phyloP scores from a whole-genome alignment of 2,329 filamentous ascomycete species.

The Xylaria polymorpha region DNA sequence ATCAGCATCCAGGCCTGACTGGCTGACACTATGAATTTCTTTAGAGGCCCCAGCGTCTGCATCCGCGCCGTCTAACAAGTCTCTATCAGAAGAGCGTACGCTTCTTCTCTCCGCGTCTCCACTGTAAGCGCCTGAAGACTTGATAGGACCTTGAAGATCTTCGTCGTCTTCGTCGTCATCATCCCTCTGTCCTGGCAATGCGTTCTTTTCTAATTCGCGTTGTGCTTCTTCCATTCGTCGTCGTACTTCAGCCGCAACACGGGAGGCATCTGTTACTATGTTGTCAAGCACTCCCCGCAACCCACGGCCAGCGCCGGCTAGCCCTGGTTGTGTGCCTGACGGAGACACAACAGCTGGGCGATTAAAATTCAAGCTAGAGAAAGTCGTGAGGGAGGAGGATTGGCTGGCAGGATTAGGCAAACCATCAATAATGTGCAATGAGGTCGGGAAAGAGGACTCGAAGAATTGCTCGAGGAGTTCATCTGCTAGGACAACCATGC shows the following conservation, averaged over 20 bases:
- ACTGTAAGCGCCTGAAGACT: constrained; percentile 56
- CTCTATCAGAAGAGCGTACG: constrained; percentile 74
- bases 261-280: constrained; percentile 97
- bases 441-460: constrained; percentile 92
- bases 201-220: constrained; percentile 87
- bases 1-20: constrained; percentile 47
- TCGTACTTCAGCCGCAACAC: constrained; percentile 91
- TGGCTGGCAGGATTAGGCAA: constrained; percentile 56
- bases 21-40: constrained; percentile 49
- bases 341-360: constrained; percentile 56
- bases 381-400: constrained; percentile 80
- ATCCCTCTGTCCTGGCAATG: constrained; percentile 69
- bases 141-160: constrained; percentile 55
- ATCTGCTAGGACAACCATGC: constrained; percentile 97
- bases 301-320: constrained; percentile 72
- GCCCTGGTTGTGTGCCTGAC: constrained; percentile 55
- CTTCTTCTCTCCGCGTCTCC: constrained; percentile 71
- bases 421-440: constrained; percentile 85
- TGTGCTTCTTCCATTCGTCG: constrained; percentile 96
- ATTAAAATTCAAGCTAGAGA: constrained; percentile 74
- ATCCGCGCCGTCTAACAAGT: constrained; percentile 79
- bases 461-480: constrained; percentile 97
- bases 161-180: constrained; percentile 79
- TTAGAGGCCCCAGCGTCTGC: constrained; percentile 68
- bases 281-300: constrained; percentile 94